phyloP scores from a whole-genome alignment of 2,329 filamentous ascomycete genomes.

The Tolypocladium ovalisporum region DNA sequence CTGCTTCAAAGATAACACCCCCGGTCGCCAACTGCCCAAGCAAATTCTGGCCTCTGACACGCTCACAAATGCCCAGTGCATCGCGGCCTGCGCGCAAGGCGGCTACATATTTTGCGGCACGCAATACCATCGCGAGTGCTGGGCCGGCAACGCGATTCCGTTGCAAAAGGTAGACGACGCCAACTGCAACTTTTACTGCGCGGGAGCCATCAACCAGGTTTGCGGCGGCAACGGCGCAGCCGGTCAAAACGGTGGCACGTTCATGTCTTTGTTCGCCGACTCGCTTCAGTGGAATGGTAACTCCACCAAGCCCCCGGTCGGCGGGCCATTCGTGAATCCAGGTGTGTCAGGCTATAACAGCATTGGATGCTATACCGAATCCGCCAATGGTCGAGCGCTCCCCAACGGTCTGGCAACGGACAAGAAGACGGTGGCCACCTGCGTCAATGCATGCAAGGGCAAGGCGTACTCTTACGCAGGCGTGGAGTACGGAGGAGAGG shows the following conservation, averaged over 20 bases:
- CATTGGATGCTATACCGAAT: conserved; percentile 28
- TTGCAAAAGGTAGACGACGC: conserved; percentile 27
- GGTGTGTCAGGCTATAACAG: conserved; percentile 23
- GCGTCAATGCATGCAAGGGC: conserved; percentile 20
- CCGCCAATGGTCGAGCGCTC: conserved; percentile 19
- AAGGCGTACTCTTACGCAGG: conserved; percentile 19
- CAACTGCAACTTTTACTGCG: conserved; percentile 41
- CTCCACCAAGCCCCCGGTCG: conserved; percentile 8
- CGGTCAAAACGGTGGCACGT: conserved; percentile 21
- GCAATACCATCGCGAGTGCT: conserved; percentile 41
- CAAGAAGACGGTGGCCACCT: conserved; percentile 20
- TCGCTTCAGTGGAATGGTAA: conserved; percentile 16
- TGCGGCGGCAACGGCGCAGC: conserved; percentile 40
- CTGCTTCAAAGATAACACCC: conserved; percentile 46
- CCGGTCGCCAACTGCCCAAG: conserved; percentile 35
- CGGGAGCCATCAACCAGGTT: conserved; percentile 35
- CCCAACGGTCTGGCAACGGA: conserved; percentile 11
- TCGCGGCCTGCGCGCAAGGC: conserved; percentile 26
- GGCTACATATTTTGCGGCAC: conserved; percentile 33
- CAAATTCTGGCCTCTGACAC: conserved; percentile 27
- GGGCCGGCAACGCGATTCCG: conserved; percentile 39
- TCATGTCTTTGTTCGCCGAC: conserved; percentile 38
- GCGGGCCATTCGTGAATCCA: conserved; percentile 23
- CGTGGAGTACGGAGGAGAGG: conserved; percentile 27
- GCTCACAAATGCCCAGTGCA: conserved; percentile 34